Evolutionary conservation across 106 monocot genomes (phyloP).

Genomic region (Ottelia alismoides): DNA sequence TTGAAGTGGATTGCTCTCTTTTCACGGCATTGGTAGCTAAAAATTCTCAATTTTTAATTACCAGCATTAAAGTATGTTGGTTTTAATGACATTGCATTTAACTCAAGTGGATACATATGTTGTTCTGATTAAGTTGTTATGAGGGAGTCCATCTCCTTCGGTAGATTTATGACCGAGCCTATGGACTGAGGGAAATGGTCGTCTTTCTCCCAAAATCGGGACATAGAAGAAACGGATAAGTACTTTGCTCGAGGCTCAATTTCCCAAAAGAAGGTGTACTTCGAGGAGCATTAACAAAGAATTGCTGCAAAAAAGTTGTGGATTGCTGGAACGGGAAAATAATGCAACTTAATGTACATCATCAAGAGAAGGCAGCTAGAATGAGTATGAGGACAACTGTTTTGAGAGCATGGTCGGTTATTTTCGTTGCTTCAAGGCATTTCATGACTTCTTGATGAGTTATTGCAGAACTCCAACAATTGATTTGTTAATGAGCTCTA

Average conservation of each 20-base stretch:
- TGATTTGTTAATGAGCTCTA: slow-evolving; percentile 12
- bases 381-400: too few relatives aligned
- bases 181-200: slow-evolving; percentile 86
- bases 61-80: too few relatives aligned
- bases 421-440: slow-evolving; percentile 6
- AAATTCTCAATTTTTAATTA: too few relatives aligned
- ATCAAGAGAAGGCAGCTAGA: too few relatives aligned
- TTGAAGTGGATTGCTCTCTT: neutral
- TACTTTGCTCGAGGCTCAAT: slow-evolving; percentile 48
- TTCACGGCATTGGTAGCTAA: neutral
- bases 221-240: slow-evolving; percentile 61
- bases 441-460: neutral
- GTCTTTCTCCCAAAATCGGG: slow-evolving; percentile 49
- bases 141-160: slow-evolving; percentile 64
- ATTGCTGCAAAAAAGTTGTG: slow-evolving; percentile 17
- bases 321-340: slow-evolving; percentile 11
- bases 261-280: slow-evolving; percentile 57
- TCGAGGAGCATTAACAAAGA: slow-evolving; percentile 64
- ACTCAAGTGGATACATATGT: slow-evolving; percentile 11
- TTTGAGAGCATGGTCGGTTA: slow-evolving; percentile 1
- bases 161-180: slow-evolving; percentile 58
- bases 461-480: slow-evolving; percentile 15
- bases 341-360: too few relatives aligned
- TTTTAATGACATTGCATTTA: neutral
- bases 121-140: too few relatives aligned